Conservation (phyloP, 768 basidiomycete species). For the Boletales sp. region DNA sequence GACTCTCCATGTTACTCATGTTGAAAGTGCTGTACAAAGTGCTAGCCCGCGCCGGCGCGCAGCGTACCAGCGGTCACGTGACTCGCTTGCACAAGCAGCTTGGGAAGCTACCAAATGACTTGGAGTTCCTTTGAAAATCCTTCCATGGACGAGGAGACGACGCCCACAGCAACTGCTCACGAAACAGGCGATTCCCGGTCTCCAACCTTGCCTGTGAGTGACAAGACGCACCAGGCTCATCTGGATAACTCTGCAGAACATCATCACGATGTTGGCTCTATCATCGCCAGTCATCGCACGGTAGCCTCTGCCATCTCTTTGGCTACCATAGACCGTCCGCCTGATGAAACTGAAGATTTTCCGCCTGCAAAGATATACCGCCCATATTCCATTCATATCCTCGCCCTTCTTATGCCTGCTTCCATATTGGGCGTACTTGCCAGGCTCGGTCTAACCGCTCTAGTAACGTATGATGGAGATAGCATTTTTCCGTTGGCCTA, state of each 20-base stretch:
- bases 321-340: conserved; percentile 41
- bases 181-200: background rate
- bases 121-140: no score
- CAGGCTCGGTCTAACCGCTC: conserved; percentile 71
- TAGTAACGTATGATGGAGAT: conserved; percentile 69
- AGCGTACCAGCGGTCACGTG: background rate
- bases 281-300: conserved; percentile 33
- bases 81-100: background rate
- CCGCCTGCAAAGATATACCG: conserved; percentile 37
- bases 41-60: background rate
- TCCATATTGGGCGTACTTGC: conserved; percentile 86
- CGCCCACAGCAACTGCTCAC: background rate
- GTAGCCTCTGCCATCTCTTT: conserved; percentile 36
- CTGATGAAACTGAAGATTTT: conserved; percentile 29
- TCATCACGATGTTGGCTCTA: conserved; percentile 29
- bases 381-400: conserved; percentile 60
- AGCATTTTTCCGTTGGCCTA: conserved; percentile 83
- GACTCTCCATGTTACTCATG: conserved; percentile 90
- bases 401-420: conserved; percentile 72
- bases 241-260: conserved; percentile 1
- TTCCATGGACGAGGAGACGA: conserved; percentile 3
- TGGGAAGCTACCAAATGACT: no score
- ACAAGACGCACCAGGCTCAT: background rate
- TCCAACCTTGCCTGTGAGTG: background rate
- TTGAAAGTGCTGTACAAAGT: background rate